A percentile compares a stretch with the other conserved stretches of the same genome.
phyloP scores from a whole-genome alignment of 2,329 filamentous ascomycete genomes.

The Sporothrix protearum region DNA sequence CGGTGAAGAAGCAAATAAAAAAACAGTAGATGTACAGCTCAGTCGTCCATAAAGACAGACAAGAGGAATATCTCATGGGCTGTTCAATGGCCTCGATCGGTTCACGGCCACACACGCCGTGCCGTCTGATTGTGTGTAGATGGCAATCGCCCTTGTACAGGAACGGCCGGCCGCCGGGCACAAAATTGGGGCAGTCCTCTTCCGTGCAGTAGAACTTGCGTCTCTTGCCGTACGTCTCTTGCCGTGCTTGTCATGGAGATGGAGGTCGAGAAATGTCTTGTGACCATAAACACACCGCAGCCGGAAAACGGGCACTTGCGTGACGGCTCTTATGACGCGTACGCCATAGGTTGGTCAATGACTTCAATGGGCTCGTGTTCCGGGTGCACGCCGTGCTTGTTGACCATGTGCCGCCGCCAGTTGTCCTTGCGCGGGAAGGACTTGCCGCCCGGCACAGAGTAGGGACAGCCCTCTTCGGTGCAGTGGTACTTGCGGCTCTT shows the following conservation, averaged over 20 bases:
- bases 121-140: too few species aligned
- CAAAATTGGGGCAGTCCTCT: too few species aligned
- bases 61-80: too few species aligned
- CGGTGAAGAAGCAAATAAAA: background rate
- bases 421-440: conserved; percentile 61
- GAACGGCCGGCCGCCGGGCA: too few species aligned
- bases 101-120: background rate
- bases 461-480: conserved; percentile 51
- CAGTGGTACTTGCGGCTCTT: conserved; percentile 60
- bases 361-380: conserved; percentile 46
- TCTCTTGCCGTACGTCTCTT: too few species aligned
- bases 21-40: background rate
- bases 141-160: too few species aligned
- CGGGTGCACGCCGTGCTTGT: conserved; percentile 47
- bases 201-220: too few species aligned
- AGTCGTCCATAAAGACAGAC: background rate
- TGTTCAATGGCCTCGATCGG: background rate
- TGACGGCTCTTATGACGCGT: background rate
- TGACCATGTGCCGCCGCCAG: conserved; percentile 60
- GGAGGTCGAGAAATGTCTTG: too few species aligned
- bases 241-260: too few species aligned
- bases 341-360: conserved; percentile 37
- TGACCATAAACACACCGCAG: too few species aligned
- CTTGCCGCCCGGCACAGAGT: conserved; percentile 55
- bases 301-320: background rate